phyloP scores from a whole-genome alignment of 306 rosid genomes.

The Echinosophora koreensis region DNA sequence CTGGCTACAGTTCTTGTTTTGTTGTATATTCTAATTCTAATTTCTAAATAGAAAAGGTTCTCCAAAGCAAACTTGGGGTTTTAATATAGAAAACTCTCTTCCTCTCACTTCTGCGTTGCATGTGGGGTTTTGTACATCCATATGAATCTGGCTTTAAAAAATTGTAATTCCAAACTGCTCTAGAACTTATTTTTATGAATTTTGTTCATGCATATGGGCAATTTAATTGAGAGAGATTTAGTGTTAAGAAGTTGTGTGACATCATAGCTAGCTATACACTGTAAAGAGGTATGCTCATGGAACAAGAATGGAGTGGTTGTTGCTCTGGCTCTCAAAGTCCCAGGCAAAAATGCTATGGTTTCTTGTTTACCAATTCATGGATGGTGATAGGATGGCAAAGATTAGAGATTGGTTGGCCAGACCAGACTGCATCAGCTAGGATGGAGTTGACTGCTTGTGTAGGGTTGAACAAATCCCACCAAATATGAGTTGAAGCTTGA shows the following conservation, averaged over 20 bases:
- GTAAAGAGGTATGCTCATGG: not conserved
- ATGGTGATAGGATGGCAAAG: constrained; percentile 69
- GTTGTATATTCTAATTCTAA: no score
- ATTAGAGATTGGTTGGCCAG: constrained; percentile 57
- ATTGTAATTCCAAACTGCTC: not conserved
- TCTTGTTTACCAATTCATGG: constrained; percentile 53
- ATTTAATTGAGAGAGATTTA: not conserved
- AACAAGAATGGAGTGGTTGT: not conserved
- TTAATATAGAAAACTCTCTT: no score
- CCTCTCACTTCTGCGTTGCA: not conserved
- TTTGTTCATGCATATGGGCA: not conserved
- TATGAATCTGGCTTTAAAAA: not conserved
- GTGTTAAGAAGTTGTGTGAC: not conserved
- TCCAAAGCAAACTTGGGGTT: constrained; percentile 1
- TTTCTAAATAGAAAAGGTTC: constrained; percentile 23
- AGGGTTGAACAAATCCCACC: constrained; percentile 93
- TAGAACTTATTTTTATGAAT: constrained; percentile 14
- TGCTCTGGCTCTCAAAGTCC: not conserved
- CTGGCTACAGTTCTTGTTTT: not conserved
- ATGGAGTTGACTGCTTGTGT: constrained; percentile 72
- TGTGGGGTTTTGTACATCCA: no score
- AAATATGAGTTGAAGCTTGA: constrained; percentile 57
- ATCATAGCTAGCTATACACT: not conserved
- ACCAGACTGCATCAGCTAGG: constrained; percentile 81
- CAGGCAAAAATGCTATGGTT: constrained; percentile 34